phyloP scores from a whole-genome alignment of 805 yeast genomes.

The Zygosaccharomyces bisporus region DNA sequence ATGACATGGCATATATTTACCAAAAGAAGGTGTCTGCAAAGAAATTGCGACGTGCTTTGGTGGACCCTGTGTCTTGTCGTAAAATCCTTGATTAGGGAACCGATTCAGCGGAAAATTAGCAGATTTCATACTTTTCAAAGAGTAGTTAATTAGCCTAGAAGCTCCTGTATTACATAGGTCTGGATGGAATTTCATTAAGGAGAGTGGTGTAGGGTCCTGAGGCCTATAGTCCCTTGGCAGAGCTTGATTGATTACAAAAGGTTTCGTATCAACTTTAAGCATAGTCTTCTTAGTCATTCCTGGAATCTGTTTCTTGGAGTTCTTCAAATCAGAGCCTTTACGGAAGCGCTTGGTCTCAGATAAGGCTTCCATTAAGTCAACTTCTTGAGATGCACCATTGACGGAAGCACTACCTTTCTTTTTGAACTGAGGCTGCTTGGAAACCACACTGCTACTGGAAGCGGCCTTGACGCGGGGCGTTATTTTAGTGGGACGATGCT shows the following conservation, averaged over 20 bases:
- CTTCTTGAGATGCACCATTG: constrained; percentile 7
- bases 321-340: background rate
- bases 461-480: constrained; percentile 17
- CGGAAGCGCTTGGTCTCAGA: constrained; percentile 8
- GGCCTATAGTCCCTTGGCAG: constrained; percentile 17
- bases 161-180: constrained; percentile 17
- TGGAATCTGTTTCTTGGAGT: constrained; percentile 15
- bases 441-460: constrained; percentile 17
- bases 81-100: constrained; percentile 23
- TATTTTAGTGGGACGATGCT: constrained; percentile 10
- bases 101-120: constrained; percentile 28
- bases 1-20: constrained; percentile 63
- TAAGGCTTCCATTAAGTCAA: constrained; percentile 19
- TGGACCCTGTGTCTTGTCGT: constrained; percentile 5
- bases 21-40: constrained; percentile 61
- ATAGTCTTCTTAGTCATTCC: constrained; percentile 13
- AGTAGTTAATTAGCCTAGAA: constrained; percentile 23
- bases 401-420: constrained; percentile 9
- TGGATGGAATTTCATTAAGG: constrained; percentile 27
- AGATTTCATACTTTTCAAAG: constrained; percentile 21
- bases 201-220: constrained; percentile 25
- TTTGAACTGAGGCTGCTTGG: constrained; percentile 22
- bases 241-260: constrained; percentile 3
- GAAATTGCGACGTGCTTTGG: constrained; percentile 16
- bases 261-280: constrained; percentile 8